These are phyloP conservation scores for Tuber borchii DNA, from an alignment of 495 filamentous ascomycete genomes.

Conservation along the genomic window DNA sequence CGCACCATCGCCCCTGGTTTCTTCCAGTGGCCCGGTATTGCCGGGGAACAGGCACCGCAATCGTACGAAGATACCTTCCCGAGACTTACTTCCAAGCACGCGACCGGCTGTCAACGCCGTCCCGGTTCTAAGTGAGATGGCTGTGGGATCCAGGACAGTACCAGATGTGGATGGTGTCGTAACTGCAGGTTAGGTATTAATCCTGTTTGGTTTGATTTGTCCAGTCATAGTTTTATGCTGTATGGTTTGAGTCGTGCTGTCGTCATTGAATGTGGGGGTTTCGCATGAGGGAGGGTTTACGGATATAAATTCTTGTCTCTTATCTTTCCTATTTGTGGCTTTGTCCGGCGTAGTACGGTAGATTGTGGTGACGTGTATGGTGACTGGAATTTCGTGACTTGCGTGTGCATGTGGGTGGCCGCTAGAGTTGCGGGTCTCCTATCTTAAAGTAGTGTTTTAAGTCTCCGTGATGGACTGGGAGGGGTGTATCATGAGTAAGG, in stretches of 20 bases:
- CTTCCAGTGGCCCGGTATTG: neutral
- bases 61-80: neutral
- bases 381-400: neutral
- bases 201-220: neutral
- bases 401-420: neutral
- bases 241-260: neutral
- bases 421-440: neutral
- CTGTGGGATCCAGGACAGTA: neutral
- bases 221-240: neutral
- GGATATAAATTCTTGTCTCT: neutral
- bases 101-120: neutral
- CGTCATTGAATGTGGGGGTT: neutral
- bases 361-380: neutral
- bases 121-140: neutral
- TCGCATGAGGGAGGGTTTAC: neutral
- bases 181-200: neutral
- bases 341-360: neutral
- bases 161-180: neutral
- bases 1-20: neutral
- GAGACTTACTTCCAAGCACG: neutral
- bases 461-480: neutral
- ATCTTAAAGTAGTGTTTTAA: neutral
- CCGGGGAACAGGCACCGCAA: neutral
- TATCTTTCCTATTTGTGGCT: neutral
- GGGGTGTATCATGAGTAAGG: neutral